These are phyloP conservation scores for Amphichorda felina DNA, from an alignment of 2,329 filamentous ascomycete species.

Conservation along the genomic window DNA sequence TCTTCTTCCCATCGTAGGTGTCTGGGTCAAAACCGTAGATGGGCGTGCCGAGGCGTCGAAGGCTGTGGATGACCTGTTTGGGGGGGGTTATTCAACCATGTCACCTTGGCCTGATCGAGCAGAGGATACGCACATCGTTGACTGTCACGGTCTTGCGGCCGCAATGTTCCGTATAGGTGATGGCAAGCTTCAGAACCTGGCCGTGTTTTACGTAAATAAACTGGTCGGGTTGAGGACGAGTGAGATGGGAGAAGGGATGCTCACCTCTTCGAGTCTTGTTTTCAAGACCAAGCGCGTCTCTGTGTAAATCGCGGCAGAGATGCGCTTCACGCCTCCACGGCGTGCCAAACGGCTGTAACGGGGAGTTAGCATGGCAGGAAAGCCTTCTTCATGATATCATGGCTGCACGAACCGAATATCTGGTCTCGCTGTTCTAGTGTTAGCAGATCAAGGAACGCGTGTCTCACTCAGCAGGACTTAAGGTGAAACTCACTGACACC, in stretches of 20 bases:
- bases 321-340: constrained; percentile 66
- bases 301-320: constrained; percentile 52
- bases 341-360: constrained; percentile 54
- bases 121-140: constrained; percentile 37
- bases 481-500: constrained; percentile 35
- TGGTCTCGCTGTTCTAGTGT: constrained; percentile 41
- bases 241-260: constrained; percentile 6
- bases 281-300: constrained; percentile 43
- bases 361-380: background rate
- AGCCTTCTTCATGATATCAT: background rate
- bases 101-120: background rate
- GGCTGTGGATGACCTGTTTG: constrained; percentile 38
- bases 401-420: constrained; percentile 33
- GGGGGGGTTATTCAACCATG: background rate
- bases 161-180: constrained; percentile 39
- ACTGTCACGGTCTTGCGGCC: constrained; percentile 51
- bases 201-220: background rate
- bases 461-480: background rate
- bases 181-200: constrained; percentile 40
- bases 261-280: constrained; percentile 32
- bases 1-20: constrained; percentile 11
- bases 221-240: background rate
- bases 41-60: constrained; percentile 34
- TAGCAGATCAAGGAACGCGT: background rate
- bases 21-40: constrained; percentile 47